phyloP scores from a whole-genome alignment of 345 rosid species.

The Eucalyptus decipiens region DNA sequence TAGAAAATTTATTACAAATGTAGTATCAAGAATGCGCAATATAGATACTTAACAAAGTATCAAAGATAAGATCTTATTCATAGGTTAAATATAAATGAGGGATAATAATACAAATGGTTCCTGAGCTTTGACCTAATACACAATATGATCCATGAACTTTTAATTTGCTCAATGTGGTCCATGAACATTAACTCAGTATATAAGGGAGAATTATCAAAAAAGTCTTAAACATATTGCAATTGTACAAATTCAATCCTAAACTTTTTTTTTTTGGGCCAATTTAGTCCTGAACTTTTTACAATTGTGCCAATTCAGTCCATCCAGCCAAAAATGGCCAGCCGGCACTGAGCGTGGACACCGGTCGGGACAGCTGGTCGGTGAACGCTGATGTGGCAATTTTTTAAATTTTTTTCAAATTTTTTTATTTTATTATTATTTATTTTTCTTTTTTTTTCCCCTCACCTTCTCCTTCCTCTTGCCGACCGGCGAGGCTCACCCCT shows the following conservation, averaged over 20 bases:
- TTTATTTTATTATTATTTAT: too few relatives aligned
- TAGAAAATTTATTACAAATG: neutral
- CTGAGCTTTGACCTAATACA: too few relatives aligned
- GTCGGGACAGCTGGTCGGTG: rapidly evolving
- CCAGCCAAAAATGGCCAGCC: rapidly evolving
- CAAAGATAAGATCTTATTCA: neutral
- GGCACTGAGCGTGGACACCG: rapidly evolving
- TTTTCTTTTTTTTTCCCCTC: rapidly evolving
- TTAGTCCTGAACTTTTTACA: too few relatives aligned
- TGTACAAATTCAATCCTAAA: rapidly evolving
- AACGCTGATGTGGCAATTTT: rapidly evolving
- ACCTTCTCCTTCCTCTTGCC: too few relatives aligned
- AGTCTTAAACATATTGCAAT: rapidly evolving
- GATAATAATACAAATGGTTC: too few relatives aligned
- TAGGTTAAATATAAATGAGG: neutral
- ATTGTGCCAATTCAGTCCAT: rapidly evolving
- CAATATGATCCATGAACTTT: too few relatives aligned
- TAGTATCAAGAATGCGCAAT: neutral
- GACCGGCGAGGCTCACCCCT: rapidly evolving
- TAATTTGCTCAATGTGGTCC: too few relatives aligned
- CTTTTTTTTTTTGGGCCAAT: too few relatives aligned
- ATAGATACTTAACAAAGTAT: neutral
- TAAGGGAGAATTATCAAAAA: too few relatives aligned
- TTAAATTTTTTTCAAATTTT: rapidly evolving
- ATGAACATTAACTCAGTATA: too few relatives aligned